Evolutionary conservation across 371 early-diverging fungal species (phyloP).

Genomic region (Actinomortierella wolfii): DNA sequence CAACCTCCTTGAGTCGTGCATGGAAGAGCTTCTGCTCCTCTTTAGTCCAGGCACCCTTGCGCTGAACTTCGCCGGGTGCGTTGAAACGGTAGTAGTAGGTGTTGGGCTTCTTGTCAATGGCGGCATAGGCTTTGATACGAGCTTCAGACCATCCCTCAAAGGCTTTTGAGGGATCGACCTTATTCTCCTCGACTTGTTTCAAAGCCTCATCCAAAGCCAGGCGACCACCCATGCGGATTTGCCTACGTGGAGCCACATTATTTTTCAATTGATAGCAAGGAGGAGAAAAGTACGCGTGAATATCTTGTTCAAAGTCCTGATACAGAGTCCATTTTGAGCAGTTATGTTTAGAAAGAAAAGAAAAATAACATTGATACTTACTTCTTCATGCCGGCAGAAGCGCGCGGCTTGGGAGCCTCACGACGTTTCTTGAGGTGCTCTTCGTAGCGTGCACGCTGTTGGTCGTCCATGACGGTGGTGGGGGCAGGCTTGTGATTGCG

Average conservation of each 20-base stretch:
- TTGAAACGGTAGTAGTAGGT: slow-evolving; percentile 96
- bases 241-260: slow-evolving; percentile 26
- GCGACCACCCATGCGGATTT: slow-evolving; percentile 80
- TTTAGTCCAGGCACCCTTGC: slow-evolving; percentile 87
- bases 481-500: slow-evolving; percentile 47
- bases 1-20: slow-evolving; percentile 79
- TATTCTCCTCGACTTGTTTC: slow-evolving; percentile 78
- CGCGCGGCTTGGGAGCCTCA: slow-evolving; percentile 77
- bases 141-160: slow-evolving; percentile 96
- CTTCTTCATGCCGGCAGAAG: slow-evolving; percentile 78
- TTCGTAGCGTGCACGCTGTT: slow-evolving; percentile 82
- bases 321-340: neutral
- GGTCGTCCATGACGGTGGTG: slow-evolving; percentile 65
- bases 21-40: slow-evolving; percentile 86
- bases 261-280: neutral
- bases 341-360: slow-evolving; percentile 5
- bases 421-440: slow-evolving; percentile 81
- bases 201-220: slow-evolving; percentile 89
- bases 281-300: neutral
- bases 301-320: no score
- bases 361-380: slow-evolving; percentile 32
- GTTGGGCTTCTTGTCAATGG: slow-evolving; percentile 90
- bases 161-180: slow-evolving; percentile 75
- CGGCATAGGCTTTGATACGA: slow-evolving; percentile 88
- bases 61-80: slow-evolving; percentile 93